A percentile compares a stretch with the other conserved stretches of the same genome.
Conservation (phyloP, 306 rosid genomes). For the Castanea sativa region DNA sequence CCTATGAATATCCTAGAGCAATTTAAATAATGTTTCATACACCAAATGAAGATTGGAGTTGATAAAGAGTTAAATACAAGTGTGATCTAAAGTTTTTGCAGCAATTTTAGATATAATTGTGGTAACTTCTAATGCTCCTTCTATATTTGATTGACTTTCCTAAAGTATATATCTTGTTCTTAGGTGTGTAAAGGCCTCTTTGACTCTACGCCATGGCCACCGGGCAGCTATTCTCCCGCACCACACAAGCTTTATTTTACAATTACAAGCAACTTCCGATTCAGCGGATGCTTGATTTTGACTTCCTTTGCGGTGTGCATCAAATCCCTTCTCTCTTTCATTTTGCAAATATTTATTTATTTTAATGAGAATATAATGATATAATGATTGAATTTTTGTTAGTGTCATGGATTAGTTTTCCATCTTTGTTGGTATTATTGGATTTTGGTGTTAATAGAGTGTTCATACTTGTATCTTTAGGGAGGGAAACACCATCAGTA, state of each 20-base stretch:
- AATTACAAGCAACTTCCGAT: slow-evolving; percentile 98
- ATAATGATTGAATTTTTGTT: neutral
- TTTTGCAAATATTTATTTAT: neutral
- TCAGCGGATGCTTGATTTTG: slow-evolving; percentile 99
- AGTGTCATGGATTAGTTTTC: neutral
- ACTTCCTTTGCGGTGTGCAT: slow-evolving; percentile 90
- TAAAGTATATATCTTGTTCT: neutral
- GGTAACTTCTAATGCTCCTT: neutral
- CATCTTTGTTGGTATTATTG: neutral
- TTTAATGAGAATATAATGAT: neutral
- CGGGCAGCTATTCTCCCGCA: slow-evolving; percentile 89
- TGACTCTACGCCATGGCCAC: slow-evolving; percentile 67
- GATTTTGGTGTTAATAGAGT: slow-evolving; percentile 13
- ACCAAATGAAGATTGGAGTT: neutral
- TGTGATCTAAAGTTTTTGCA: neutral
- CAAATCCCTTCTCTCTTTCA: slow-evolving; percentile 4
- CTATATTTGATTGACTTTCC: neutral
- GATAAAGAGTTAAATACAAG: neutral
- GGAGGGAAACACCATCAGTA: slow-evolving; percentile 96
- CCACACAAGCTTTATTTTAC: slow-evolving; percentile 92
- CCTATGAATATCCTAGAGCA: neutral
- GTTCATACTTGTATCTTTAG: slow-evolving; percentile 40
- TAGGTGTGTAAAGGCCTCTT: slow-evolving; percentile 38
- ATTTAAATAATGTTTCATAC: neutral
- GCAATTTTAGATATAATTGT: neutral